Evolutionary conservation across 2,329 filamentous ascomycete species (phyloP).

Genomic region (Dactylonectria estremocensis): DNA sequence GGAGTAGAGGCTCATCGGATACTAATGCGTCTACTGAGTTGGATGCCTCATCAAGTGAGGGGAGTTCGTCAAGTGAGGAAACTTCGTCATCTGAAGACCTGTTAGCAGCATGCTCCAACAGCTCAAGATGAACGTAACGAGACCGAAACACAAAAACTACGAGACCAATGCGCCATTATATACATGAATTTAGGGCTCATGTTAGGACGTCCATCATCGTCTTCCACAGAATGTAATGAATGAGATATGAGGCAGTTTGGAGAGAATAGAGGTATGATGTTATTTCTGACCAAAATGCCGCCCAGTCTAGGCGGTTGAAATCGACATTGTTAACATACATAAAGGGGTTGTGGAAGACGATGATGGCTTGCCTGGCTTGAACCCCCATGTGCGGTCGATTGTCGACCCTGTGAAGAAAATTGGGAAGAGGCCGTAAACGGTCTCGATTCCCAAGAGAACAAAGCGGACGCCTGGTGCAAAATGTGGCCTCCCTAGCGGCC

Average conservation of each 20-base stretch:
- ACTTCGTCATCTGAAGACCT: slow-evolving; percentile 72
- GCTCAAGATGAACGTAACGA: slow-evolving; percentile 39
- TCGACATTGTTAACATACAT: slow-evolving; percentile 76
- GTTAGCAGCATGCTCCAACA: slow-evolving; percentile 58
- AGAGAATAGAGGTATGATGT: slow-evolving; percentile 57
- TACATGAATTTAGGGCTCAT: slow-evolving; percentile 62
- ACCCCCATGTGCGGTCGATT: slow-evolving; percentile 43
- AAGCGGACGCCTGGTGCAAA: slow-evolving; percentile 53
- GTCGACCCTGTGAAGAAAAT: slow-evolving; percentile 41
- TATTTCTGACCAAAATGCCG: slow-evolving; percentile 60
- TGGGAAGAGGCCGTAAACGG: slow-evolving; percentile 40
- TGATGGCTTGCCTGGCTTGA: slow-evolving; percentile 76
- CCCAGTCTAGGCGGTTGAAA: slow-evolving; percentile 50
- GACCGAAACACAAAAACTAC: slow-evolving; percentile 46
- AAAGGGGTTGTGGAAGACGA: slow-evolving; percentile 75
- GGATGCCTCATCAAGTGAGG: slow-evolving; percentile 72
- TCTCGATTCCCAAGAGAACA: slow-evolving; percentile 46
- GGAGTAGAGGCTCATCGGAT: slow-evolving; percentile 64
- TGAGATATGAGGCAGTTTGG: slow-evolving; percentile 53
- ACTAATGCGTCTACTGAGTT: slow-evolving; percentile 79
- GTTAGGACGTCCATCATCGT: slow-evolving; percentile 75
- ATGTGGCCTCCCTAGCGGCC: slow-evolving; percentile 47
- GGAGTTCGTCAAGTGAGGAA: slow-evolving; percentile 74
- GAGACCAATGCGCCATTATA: slow-evolving; percentile 56
- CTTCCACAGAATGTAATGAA: slow-evolving; percentile 65